Conservation (phyloP, 306 rosid genomes). For the Sindora glabra region DNA sequence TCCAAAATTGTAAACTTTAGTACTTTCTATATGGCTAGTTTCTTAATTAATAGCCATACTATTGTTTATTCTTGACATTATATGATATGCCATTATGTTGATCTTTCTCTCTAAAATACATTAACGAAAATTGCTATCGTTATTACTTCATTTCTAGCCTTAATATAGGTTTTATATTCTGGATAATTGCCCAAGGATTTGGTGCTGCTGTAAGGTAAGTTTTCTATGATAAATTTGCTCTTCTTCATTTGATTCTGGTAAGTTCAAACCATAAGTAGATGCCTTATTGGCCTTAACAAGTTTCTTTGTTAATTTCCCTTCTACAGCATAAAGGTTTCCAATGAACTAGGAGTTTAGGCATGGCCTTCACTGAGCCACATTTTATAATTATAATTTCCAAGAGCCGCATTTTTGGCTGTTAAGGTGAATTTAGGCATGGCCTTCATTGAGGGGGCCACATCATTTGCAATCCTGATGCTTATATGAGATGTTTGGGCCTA, state of each 20-base stretch:
- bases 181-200: conserved; percentile 72
- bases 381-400: too few relatives aligned
- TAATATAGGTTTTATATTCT: conserved; percentile 46
- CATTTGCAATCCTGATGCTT: conserved; percentile 31
- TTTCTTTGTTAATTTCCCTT: too few relatives aligned
- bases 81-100: neutral
- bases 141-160: conserved; percentile 30
- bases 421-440: conserved; percentile 1
- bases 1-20: too few relatives aligned
- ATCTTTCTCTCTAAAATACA: neutral
- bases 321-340: too few relatives aligned
- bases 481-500: conserved; percentile 54
- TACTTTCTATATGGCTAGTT: conserved; percentile 39
- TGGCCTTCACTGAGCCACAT: too few relatives aligned
- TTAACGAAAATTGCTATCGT: neutral
- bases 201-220: conserved; percentile 25
- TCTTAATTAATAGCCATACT: too few relatives aligned
- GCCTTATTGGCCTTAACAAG: neutral
- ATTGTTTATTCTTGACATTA: neutral
- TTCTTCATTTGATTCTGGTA: neutral
- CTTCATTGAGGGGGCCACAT: conserved; percentile 14
- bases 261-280: neutral
- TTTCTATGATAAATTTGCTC: neutral
- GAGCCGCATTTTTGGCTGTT: too few relatives aligned
- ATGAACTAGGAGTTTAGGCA: too few relatives aligned